These are phyloP conservation scores for Phymatotrichopsis omnivora DNA, from an alignment of 2,329 filamentous ascomycete genomes.

Conservation along the genomic window DNA sequence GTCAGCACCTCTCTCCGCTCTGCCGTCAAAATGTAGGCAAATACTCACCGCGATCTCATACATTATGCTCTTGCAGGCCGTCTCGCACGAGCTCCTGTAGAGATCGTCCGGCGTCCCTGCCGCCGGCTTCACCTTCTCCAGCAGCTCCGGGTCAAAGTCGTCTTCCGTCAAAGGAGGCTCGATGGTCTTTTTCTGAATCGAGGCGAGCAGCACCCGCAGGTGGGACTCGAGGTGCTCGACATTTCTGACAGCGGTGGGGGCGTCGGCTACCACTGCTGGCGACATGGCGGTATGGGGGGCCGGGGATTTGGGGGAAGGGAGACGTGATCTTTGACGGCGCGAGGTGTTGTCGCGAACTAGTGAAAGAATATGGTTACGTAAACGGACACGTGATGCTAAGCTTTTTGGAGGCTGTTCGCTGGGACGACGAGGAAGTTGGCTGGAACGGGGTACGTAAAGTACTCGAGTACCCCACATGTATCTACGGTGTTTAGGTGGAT, in stretches of 20 bases:
- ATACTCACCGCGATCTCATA: conserved; percentile 62
- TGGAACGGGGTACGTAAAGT: too few species aligned
- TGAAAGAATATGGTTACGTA: too few species aligned
- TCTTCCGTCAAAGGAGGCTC: conserved; percentile 67
- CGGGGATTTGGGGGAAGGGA: too few species aligned
- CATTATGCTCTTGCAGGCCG: conserved; percentile 70
- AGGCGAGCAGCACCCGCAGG: conserved; percentile 16
- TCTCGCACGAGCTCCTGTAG: conserved; percentile 57
- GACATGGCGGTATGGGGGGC: too few species aligned
- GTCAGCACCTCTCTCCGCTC: not conserved
- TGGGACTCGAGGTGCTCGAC: conserved; percentile 14
- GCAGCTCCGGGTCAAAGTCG: conserved; percentile 43
- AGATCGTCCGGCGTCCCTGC: conserved; percentile 33
- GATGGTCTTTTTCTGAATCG: conserved; percentile 44
- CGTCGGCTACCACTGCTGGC: conserved; percentile 10
- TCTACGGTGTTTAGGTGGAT: too few species aligned
- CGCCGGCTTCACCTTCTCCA: conserved; percentile 24
- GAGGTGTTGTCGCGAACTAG: too few species aligned
- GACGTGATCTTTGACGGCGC: too few species aligned
- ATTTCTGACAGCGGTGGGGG: conserved; percentile 5
- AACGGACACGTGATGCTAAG: too few species aligned
- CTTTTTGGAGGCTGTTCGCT: too few species aligned
- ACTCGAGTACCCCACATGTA: too few species aligned
- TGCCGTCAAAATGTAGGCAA: conserved; percentile 11
- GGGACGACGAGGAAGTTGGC: too few species aligned